These are phyloP conservation scores for Auriscalpium vulgare DNA, from an alignment of 768 basidiomycete species.

Conservation along the genomic window DNA sequence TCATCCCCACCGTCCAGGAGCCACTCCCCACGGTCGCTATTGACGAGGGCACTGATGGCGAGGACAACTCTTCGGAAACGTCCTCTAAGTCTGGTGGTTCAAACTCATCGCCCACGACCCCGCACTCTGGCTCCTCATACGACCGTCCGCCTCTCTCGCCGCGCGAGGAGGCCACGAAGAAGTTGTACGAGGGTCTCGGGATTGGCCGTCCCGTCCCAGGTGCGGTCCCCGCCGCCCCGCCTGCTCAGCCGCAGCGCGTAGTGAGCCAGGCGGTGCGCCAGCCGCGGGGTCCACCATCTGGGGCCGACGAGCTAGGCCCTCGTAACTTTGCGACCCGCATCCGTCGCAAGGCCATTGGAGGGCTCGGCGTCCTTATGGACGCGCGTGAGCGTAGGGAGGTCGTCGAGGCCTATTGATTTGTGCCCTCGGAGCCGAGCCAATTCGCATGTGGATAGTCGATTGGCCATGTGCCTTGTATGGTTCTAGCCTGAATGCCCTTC, in stretches of 20 bases:
- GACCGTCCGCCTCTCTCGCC: conserved; percentile 58
- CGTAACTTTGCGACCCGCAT: conserved; percentile 87
- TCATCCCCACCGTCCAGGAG: conserved; percentile 34
- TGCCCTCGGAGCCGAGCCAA: background rate
- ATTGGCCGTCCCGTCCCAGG: conserved; percentile 53
- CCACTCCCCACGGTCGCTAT: conserved; percentile 15
- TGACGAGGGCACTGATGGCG: conserved; percentile 15
- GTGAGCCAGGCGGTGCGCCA: conserved; percentile 73
- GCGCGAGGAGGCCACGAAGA: conserved; percentile 82
- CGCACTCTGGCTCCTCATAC: conserved; percentile 57
- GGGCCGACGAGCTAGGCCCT: conserved; percentile 77
- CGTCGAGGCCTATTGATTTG: conserved; percentile 11
- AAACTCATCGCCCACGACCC: conserved; percentile 64
- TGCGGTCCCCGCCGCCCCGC: conserved; percentile 30
- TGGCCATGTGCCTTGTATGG: too few relatives aligned
- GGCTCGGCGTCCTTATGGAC: conserved; percentile 70
- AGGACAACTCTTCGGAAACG: conserved; percentile 25
- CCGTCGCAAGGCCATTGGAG: conserved; percentile 77
- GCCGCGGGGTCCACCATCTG: conserved; percentile 82
- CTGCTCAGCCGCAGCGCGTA: conserved; percentile 37
- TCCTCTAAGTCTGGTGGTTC: conserved; percentile 50
- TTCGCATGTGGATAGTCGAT: background rate
- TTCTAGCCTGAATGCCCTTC: conserved; percentile 12
- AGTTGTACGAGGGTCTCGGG: conserved; percentile 83
- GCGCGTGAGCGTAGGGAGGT: conserved; percentile 70